Evolutionary conservation across 2,329 filamentous ascomycete genomes (phyloP), one percentile per base, ranked within the genome.

Genomic region (Ploettnerulaceae sp.): DNA sequence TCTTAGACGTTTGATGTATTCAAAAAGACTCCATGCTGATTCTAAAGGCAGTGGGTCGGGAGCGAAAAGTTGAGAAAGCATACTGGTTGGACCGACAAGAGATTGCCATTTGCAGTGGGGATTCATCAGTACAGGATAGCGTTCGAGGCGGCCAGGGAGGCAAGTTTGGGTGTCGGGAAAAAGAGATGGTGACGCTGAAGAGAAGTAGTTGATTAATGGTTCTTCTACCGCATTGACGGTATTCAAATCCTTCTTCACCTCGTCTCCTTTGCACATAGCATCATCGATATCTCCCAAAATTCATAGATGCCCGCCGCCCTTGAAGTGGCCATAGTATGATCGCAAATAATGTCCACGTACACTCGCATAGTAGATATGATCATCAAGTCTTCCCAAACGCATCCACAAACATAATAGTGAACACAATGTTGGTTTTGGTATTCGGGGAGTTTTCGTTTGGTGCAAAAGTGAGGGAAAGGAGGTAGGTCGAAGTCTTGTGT

Each of bases 331-430:
- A 40, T 60, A 64, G 45, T 68, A 42, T 67, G 63, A 43, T 64
- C 66, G 52, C 68, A 71, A 15, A 69, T 52, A 25, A 69, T 64
- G 52, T 69, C 65, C 49, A 70, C 68, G 31, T 62, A 63, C 21
- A 67, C 58, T 33, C 67, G 61, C 5, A 65, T 61, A 31, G 55
- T 51, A 12, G 67, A 63, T 20, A 70, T 62, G 7, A 47, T 52
- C 44, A 57, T 59, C 20, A 70, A 2, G 57, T 60, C n/a, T 54
- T 57, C 2, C 62, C 55, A 24, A 58, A 55, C 2, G 58, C 52
- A 2, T 58, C 49, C 11, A 66, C 21, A 32, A 69, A 61, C 8
- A 67, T 51, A 3, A 66, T 54, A 15, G 54, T 35, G 11, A 61
- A 60, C 7, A 67, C 47, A 14, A 70, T 51, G 38, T 57, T 53